A percentile compares a stretch with the other conserved stretches of the same genome.
These are phyloP conservation scores for Claviceps maximensis DNA, from an alignment of 2,329 filamentous ascomycete species.

Conservation along the genomic window DNA sequence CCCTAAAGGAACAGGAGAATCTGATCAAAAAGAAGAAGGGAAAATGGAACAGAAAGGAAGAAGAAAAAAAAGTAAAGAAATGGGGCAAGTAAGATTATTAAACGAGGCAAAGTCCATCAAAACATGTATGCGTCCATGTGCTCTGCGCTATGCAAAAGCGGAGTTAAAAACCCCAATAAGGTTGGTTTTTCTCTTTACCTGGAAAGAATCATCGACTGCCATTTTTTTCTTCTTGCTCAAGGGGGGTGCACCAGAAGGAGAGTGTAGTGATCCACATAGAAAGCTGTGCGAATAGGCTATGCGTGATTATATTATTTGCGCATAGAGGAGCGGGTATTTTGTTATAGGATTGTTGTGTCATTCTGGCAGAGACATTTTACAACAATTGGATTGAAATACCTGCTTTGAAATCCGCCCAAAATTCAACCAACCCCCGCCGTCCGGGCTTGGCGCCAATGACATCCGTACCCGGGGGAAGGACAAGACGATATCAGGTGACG, in stretches of 20 bases:
- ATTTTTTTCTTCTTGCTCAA: slow-evolving; percentile 19
- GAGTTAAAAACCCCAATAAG: background rate
- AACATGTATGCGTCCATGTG: background rate
- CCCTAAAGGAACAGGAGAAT: background rate
- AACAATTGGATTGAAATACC: slow-evolving; percentile 1
- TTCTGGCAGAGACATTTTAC: slow-evolving; percentile 16
- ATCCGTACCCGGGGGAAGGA: background rate
- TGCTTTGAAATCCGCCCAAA: slow-evolving; percentile 21
- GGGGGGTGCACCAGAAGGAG: background rate
- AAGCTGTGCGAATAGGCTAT: slow-evolving; percentile 15
- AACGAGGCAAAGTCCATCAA: background rate
- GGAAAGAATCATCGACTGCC: slow-evolving; percentile 32
- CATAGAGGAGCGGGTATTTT: background rate
- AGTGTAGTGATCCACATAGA: slow-evolving; percentile 7
- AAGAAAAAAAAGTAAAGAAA: background rate
- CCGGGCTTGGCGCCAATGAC: background rate
- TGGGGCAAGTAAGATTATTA: background rate
- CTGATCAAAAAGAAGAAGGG: background rate
- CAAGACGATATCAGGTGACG: slow-evolving; percentile 2
- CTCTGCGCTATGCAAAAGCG: background rate
- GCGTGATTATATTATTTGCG: slow-evolving; percentile 14
- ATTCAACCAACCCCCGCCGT: background rate
- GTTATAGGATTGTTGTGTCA: slow-evolving; percentile 14
- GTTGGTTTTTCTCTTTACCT: slow-evolving; percentile 21
- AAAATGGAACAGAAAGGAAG: background rate